Conservation (phyloP, 2,329 filamentous ascomycete genomes). For the Meredithiella fracta region DNA sequence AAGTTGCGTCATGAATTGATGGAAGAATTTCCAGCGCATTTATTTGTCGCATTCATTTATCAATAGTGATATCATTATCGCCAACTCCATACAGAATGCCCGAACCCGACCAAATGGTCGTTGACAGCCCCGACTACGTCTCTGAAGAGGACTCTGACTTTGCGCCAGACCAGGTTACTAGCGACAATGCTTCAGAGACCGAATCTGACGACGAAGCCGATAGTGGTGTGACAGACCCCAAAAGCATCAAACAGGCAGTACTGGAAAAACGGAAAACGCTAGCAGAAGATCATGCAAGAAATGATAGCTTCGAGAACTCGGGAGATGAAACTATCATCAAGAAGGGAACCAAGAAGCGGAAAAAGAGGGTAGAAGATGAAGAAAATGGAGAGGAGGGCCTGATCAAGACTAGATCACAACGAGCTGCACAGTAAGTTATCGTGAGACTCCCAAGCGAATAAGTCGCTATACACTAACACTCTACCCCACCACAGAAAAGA, state of each 20-base stretch:
- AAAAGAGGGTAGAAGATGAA: conserved; percentile 31
- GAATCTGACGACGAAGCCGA: conserved; percentile 5
- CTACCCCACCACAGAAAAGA: conserved; percentile 30
- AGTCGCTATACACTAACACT: conserved; percentile 4
- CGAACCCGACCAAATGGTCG: background rate
- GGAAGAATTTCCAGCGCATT: background rate
- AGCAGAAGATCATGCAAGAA: conserved; percentile 18
- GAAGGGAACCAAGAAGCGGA: conserved; percentile 38
- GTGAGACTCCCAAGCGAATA: background rate
- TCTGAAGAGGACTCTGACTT: conserved; percentile 64
- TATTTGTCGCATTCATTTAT: background rate
- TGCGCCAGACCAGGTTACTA: conserved; percentile 40
- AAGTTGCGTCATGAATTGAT: background rate
- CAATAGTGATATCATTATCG: background rate
- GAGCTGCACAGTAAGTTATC: conserved; percentile 41
- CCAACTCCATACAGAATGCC: background rate
- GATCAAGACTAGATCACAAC: conserved; percentile 57
- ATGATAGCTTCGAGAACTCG: conserved; percentile 39
- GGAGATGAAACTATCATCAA: conserved; percentile 57
- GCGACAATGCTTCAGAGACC: conserved; percentile 18
- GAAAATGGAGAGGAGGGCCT: conserved; percentile 45
- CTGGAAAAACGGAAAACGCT: conserved; percentile 11
- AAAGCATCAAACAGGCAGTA: background rate
- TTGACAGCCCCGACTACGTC: conserved; percentile 31
- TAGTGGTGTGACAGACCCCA: background rate